A percentile compares a stretch with the other conserved stretches of the same genome.
Conservation (phyloP, 2,329 filamentous ascomycete genomes). For the Venturia effusa region DNA sequence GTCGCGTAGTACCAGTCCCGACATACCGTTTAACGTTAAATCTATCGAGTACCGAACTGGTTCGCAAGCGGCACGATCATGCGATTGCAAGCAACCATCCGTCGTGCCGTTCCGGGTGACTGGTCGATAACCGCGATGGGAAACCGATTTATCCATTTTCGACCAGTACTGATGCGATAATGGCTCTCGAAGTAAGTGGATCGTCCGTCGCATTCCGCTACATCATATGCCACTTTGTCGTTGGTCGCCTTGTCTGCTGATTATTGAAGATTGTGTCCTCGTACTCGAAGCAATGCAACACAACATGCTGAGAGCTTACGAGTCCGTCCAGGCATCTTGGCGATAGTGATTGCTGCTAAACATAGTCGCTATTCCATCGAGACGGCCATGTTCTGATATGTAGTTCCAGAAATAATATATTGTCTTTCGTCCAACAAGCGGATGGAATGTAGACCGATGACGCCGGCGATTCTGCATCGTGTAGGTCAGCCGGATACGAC, state of each 20-base stretch:
- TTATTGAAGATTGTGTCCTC: not conserved
- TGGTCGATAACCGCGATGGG: not conserved
- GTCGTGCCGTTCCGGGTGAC: not conserved
- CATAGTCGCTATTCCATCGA: not conserved
- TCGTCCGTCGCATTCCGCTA: not conserved
- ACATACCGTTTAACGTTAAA: not conserved
- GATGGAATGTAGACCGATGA: not conserved
- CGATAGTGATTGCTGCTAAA: not conserved
- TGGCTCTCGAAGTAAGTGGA: not conserved
- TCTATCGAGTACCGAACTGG: not conserved
- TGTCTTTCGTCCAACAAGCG: not conserved
- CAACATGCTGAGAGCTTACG: not conserved
- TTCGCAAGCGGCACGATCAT: not conserved
- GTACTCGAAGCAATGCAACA: not conserved
- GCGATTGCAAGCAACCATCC: not conserved
- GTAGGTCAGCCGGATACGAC: not conserved
- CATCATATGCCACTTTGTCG: not conserved
- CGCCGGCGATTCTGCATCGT: not conserved
- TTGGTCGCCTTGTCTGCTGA: not conserved
- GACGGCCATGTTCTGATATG: not conserved
- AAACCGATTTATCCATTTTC: not conserved
- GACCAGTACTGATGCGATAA: not conserved
- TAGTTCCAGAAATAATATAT: not conserved
- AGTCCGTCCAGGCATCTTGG: not conserved
- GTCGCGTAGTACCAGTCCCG: not conserved